Evolutionary conservation across 2,329 filamentous ascomycete genomes (phyloP), one percentile per base, ranked within the genome.

Genomic region (Phialophora chinensis): DNA sequence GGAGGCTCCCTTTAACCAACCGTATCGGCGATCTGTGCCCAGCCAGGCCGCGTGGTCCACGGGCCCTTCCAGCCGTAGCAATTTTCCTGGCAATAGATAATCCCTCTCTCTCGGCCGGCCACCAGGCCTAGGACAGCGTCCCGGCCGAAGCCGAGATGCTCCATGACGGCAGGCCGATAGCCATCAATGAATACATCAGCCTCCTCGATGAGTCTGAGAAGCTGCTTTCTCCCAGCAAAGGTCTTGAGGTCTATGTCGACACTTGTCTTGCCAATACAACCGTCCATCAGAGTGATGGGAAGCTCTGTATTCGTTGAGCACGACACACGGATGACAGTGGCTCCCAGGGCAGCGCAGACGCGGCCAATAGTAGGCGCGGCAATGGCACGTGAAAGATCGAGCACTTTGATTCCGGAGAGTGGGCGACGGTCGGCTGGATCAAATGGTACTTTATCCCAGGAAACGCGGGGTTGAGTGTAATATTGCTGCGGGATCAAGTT

Each of bases 91-190:
- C 82, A 79, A 66, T 82, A 83, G 2, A 85, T 75, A 17, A 84
- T 78, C 7, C 82, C 82, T 31, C 76, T 77, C 7, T 76, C 77
- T 17, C 81, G 75, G 20, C 74, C 73, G 1, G 70, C 77, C 12
- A 75, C 82, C 71, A 81, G 74, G 49, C 73, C 75, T 5, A 80
- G 72, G 27, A 82, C 69, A 20, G 76, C 76, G 10, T 80, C 71
- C 1, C 79, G 73, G 0, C 81, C 84, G 70, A 90, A 90, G 1
- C 89, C 89, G 5, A 90, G 79, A 54, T 82, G 84, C 10, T 85
- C 84, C 54, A 86, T 74, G 7, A 77, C 75, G 6, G 77, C 77
- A 14, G 78, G 77, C 8, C 84, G 77, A 76, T 82, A 87, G 23
- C 84, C 84, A 63, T 85, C 81, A 25, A 86, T 73, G 66, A 86